Evolutionary conservation across 352 stramenopile genomes (phyloP).

Genomic region (Labyrinthula sp.): DNA sequence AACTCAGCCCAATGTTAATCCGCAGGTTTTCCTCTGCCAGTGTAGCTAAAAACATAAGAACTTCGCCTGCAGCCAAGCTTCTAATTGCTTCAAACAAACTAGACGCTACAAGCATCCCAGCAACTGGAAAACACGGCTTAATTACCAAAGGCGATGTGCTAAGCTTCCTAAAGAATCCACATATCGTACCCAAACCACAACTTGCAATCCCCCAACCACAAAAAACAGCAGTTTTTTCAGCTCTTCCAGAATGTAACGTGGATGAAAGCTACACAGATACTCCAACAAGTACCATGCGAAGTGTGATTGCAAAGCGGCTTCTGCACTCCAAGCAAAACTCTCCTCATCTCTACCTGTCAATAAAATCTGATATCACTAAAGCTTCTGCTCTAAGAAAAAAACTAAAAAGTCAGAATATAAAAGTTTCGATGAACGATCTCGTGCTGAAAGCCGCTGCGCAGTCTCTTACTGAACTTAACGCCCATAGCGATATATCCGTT

Average conservation of each 20-base stretch:
- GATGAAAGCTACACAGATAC: constrained; percentile 51
- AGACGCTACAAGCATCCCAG: too few species aligned
- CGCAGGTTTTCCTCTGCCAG: too few species aligned
- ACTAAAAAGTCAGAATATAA: constrained; percentile 74
- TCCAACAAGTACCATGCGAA: constrained; percentile 80
- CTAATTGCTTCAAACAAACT: too few species aligned
- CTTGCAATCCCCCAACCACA: constrained; percentile 18
- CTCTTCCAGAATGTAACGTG: constrained; percentile 4
- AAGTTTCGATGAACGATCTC: constrained; percentile 96
- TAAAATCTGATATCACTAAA: constrained; percentile 78
- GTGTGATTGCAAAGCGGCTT: constrained; percentile 90
- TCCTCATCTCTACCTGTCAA: constrained; percentile 84
- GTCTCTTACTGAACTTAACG: constrained; percentile 79
- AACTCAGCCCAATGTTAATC: too few species aligned
- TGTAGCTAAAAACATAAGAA: too few species aligned
- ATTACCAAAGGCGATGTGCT: constrained; percentile 54
- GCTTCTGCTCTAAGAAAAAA: constrained; percentile 67
- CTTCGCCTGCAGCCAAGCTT: too few species aligned
- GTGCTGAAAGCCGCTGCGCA: constrained; percentile 89
- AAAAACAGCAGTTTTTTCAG: constrained; percentile 8
- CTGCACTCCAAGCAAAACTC: constrained; percentile 82
- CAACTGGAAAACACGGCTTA: constrained; percentile 39
- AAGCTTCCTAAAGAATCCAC: constrained; percentile 27
- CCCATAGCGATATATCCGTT: constrained; percentile 83
- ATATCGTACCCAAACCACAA: constrained; percentile 25